Percentiles rank a stretch among this genome's conserved stretches.
These are phyloP conservation scores for Phytopythium boreale DNA, from an alignment of 352 stramenopile species.

Conservation along the genomic window DNA sequence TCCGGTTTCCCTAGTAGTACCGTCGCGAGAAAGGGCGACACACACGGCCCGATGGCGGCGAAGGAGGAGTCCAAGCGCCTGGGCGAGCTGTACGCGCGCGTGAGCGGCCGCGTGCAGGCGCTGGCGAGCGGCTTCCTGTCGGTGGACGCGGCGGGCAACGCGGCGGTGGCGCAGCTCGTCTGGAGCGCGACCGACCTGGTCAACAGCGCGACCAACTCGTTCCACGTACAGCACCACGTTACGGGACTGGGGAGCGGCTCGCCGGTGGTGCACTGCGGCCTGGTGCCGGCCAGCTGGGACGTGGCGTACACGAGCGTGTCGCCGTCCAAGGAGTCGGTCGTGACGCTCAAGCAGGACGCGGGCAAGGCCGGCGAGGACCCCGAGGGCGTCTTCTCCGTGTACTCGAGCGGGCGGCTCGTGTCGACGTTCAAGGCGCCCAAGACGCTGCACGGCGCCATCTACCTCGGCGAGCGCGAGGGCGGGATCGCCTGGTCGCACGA, in stretches of 20 bases:
- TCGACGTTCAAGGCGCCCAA: conserved; percentile 63
- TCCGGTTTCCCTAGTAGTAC: not conserved
- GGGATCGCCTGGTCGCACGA: conserved; percentile 72
- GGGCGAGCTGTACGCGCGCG: conserved; percentile 38
- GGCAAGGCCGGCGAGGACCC: conserved; percentile 23
- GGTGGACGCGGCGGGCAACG: conserved; percentile 14
- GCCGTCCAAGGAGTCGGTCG: conserved; percentile 44
- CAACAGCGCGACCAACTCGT: conserved; percentile 53
- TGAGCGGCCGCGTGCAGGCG: conserved; percentile 49
- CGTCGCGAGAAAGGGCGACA: not conserved
- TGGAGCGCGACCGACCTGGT: conserved; percentile 62
- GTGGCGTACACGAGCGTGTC: conserved; percentile 50
- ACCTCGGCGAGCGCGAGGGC: conserved; percentile 70
- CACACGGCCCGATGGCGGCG: too few relatives aligned
- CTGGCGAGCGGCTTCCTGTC: conserved; percentile 41
- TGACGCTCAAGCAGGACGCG: conserved; percentile 59
- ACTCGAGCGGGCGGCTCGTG: conserved; percentile 30
- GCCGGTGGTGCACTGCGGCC: conserved; percentile 23
- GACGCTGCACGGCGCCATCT: conserved; percentile 65
- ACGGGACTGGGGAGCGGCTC: conserved; percentile 11
- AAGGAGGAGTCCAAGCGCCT: conserved; percentile 22
- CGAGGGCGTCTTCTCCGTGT: conserved; percentile 60
- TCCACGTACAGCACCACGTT: conserved; percentile 52
- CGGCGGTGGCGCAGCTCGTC: conserved; percentile 46
- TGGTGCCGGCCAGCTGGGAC: conserved; percentile 40